Conservation (phyloP, 2,329 filamentous ascomycete genomes). For the Diaporthe capsici region DNA sequence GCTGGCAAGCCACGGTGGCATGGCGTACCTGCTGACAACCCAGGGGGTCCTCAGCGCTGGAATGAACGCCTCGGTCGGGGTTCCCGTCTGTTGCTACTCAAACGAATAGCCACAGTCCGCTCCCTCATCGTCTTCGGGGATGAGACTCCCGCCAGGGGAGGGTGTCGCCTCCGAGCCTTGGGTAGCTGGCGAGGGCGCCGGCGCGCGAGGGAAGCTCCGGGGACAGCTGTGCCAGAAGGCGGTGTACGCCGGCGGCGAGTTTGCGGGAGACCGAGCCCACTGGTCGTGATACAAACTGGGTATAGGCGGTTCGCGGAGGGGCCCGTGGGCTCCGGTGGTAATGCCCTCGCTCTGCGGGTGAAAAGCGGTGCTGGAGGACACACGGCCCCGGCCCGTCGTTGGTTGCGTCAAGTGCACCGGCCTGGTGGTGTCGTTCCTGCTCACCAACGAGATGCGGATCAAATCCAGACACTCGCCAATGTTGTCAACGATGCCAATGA, state of each 20-base stretch:
- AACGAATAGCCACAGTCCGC: too few relatives aligned
- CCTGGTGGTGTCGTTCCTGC: not conserved
- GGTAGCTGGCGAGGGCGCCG: not conserved
- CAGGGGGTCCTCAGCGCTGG: not conserved
- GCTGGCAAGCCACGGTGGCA: not conserved
- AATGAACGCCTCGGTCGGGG: not conserved
- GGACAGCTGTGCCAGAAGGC: not conserved
- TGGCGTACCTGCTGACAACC: not conserved
- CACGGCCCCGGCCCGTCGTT: not conserved
- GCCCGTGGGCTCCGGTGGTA: too few relatives aligned
- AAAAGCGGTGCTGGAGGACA: not conserved
- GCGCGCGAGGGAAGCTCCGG: too few relatives aligned
- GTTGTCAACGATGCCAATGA: not conserved
- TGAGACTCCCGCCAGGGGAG: too few relatives aligned
- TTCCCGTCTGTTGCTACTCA: too few relatives aligned
- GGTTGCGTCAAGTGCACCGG: not conserved
- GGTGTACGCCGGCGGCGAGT: not conserved
- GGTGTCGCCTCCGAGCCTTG: not conserved
- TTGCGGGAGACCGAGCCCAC: not conserved
- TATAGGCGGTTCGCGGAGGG: not conserved
- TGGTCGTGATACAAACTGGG: not conserved
- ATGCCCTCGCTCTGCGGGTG: not conserved
- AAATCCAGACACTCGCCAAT: constrained; percentile 18
- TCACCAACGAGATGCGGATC: not conserved
- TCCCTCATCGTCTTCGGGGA: not conserved